Evolutionary conservation across 805 yeast genomes (phyloP).

Genomic region (Wickerhamiella musiphila): DNA sequence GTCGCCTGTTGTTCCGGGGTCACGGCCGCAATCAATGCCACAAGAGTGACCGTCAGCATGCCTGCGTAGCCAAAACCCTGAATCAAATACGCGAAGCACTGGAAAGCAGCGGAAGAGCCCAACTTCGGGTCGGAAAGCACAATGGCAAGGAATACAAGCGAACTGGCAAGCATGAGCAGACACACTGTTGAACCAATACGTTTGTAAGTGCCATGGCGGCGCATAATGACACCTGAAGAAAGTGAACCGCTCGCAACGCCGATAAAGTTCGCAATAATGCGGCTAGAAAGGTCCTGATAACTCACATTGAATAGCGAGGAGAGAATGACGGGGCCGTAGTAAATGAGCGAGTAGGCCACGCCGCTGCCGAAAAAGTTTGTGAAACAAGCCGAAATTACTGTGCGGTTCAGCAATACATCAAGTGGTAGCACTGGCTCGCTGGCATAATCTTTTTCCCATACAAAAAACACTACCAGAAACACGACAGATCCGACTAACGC

Average conservation of each 20-base stretch:
- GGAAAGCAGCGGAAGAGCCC: conserved; percentile 41
- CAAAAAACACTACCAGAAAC: conserved; percentile 27
- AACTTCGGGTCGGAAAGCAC: conserved; percentile 32
- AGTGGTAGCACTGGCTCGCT: conserved; percentile 55
- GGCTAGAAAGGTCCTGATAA: conserved; percentile 61
- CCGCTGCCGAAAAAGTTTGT: conserved; percentile 57
- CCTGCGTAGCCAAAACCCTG: conserved; percentile 53
- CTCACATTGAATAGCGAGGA: conserved; percentile 42
- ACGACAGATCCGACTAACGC: conserved; percentile 23
- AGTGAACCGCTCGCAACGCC: conserved; percentile 55
- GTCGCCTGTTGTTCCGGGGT: conserved; percentile 57
- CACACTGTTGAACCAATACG: conserved; percentile 29
- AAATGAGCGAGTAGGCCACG: conserved; percentile 45
- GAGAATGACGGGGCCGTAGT: conserved; percentile 58
- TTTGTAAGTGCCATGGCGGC: conserved; percentile 47
- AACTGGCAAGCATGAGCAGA: conserved; percentile 31
- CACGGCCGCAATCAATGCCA: conserved; percentile 64
- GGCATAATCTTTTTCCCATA: conserved; percentile 35
- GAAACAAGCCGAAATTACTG: conserved; percentile 47
- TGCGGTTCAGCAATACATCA: conserved; percentile 35
- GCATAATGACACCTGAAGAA: conserved; percentile 49
- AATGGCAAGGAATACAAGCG: conserved; percentile 20
- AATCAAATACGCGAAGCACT: conserved; percentile 20
- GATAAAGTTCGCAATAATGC: conserved; percentile 37
- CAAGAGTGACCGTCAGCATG: conserved; percentile 49